Evolutionary conservation across 495 filamentous ascomycete species (phyloP).

Genomic region (Aspergillus taichungensis): DNA sequence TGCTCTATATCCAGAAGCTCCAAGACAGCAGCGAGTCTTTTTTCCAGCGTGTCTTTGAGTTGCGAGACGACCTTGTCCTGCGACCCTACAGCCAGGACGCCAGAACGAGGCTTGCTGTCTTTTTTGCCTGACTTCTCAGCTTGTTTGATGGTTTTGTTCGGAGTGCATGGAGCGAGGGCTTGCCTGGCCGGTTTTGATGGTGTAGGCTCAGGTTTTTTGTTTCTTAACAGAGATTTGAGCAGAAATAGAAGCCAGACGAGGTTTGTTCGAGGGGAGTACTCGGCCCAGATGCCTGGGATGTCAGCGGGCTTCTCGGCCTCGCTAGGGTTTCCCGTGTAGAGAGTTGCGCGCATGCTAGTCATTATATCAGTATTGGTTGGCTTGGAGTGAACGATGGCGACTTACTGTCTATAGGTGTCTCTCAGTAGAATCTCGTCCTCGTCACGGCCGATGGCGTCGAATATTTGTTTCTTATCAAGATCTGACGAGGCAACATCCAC

Average conservation of each 20-base stretch:
- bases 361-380: slow-evolving; percentile 7
- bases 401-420: slow-evolving; percentile 36
- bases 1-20: slow-evolving; percentile 32
- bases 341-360: slow-evolving; percentile 31
- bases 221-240: slow-evolving; percentile 37
- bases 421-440: slow-evolving; percentile 34
- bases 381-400: slow-evolving; percentile 7
- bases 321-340: slow-evolving; percentile 29
- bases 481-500: slow-evolving; percentile 36
- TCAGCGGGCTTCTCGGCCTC: slow-evolving; percentile 21
- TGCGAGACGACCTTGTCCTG: slow-evolving; percentile 9
- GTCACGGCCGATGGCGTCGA: slow-evolving; percentile 35
- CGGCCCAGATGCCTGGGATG: slow-evolving; percentile 35
- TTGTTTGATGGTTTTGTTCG: slow-evolving; percentile 20
- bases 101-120: neutral
- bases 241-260: slow-evolving; percentile 44
- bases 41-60: slow-evolving; percentile 25
- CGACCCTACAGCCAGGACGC: slow-evolving; percentile 1
- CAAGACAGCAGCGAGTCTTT: slow-evolving; percentile 24
- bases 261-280: slow-evolving; percentile 41
- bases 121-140: slow-evolving; percentile 8
- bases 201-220: slow-evolving; percentile 20
- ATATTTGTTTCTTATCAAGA: slow-evolving; percentile 38
- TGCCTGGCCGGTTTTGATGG: slow-evolving; percentile 12
- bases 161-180: slow-evolving; percentile 29